These are phyloP conservation scores for Fusarium solani-melongenae DNA, from an alignment of 2,329 filamentous ascomycete genomes.

Conservation along the genomic window DNA sequence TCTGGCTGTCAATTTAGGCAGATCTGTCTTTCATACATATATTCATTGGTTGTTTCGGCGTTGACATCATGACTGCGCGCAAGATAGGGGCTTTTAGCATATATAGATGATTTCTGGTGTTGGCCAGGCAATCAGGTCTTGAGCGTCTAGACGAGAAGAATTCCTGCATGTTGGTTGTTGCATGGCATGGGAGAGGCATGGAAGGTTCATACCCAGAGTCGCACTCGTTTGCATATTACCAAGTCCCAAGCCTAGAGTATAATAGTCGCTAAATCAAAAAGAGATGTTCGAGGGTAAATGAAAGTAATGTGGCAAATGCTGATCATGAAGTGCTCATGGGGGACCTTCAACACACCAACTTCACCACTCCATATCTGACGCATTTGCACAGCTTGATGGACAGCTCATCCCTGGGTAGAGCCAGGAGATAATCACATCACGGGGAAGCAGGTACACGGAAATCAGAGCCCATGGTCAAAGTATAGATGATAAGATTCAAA, in stretches of 20 bases:
- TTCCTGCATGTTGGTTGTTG: not conserved
- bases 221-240: conserved; percentile 9
- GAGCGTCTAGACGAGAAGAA: not conserved
- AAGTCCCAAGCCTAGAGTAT: not conserved
- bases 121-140: not conserved
- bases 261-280: not conserved
- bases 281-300: not conserved
- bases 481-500: conserved; percentile 34
- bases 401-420: not conserved
- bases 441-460: not conserved
- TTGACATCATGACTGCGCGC: not conserved
- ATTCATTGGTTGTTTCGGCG: not conserved
- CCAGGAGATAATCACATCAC: not conserved
- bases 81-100: not conserved
- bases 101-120: not conserved
- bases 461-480: conserved; percentile 13
- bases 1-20: conserved; percentile 1
- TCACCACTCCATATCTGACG: not conserved
- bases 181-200: not conserved
- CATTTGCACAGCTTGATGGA: not conserved
- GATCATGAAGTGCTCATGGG: not conserved
- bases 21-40: not conserved
- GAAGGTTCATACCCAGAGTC: conserved; percentile 23
- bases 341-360: not conserved
- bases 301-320: not conserved